phyloP scores from a whole-genome alignment of 2,329 filamentous ascomycete genomes.

The Fusarium neocosmosporiellum region DNA sequence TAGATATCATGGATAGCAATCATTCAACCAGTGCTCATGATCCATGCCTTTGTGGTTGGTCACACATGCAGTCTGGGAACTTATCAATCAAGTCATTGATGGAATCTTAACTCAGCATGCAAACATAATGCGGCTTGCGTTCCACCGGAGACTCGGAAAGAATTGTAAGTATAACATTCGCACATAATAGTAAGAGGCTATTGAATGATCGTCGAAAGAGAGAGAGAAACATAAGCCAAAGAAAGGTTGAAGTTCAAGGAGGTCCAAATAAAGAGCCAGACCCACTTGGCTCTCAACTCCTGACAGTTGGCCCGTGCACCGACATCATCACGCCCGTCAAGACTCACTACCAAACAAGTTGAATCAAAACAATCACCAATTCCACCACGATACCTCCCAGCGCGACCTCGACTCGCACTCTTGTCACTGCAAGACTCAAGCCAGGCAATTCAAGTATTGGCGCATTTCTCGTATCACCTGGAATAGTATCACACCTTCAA shows the following conservation, averaged over 20 bases:
- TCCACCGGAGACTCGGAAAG: background rate
- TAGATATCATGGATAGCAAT: background rate
- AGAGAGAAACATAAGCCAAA: background rate
- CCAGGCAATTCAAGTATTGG: background rate
- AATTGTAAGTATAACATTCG: background rate
- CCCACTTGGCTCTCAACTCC: background rate
- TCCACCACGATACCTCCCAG: background rate
- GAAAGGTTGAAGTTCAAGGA: background rate
- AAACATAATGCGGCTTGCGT: background rate
- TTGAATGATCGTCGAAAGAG: background rate
- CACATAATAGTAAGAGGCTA: background rate
- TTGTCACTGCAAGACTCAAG: background rate
- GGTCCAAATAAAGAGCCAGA: background rate
- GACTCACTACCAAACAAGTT: background rate
- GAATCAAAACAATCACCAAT: background rate
- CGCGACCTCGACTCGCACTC: background rate
- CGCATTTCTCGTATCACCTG: fast-evolving
- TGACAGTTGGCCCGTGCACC: background rate
- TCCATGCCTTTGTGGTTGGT: background rate
- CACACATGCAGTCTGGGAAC: background rate
- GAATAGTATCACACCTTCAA: background rate
- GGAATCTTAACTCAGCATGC: background rate
- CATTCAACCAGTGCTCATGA: background rate
- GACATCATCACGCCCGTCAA: background rate
- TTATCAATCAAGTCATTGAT: background rate